A percentile compares a stretch with the other conserved stretches of the same genome.
Evolutionary conservation across 2,329 filamentous ascomycete genomes (phyloP).

Genomic region (Diaporthe sp.): DNA sequence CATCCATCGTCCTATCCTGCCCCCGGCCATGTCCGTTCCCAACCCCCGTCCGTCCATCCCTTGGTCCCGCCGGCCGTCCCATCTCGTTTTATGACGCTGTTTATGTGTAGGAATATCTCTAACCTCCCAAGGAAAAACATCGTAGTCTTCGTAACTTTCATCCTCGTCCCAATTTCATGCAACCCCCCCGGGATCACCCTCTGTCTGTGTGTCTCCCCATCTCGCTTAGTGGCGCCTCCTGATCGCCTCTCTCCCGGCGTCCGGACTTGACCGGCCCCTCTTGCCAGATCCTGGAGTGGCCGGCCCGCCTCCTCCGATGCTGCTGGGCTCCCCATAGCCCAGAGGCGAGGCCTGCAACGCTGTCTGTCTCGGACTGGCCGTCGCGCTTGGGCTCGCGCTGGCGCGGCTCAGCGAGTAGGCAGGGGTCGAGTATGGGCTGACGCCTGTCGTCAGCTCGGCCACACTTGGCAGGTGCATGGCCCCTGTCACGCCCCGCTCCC

Average conservation of each 20-base stretch:
- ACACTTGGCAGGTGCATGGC: constrained; percentile 69
- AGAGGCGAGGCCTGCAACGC: constrained; percentile 47
- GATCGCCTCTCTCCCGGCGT: constrained; percentile 61
- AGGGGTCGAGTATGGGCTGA: constrained; percentile 72
- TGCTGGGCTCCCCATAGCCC: constrained; percentile 44
- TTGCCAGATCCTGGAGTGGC: constrained; percentile 54
- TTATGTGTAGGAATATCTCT: constrained; percentile 34
- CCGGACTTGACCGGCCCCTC: constrained; percentile 64
- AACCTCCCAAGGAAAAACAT: constrained; percentile 25
- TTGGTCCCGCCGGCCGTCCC: constrained; percentile 21
- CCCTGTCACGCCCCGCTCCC: constrained; percentile 53
- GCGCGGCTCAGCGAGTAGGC: constrained; percentile 63
- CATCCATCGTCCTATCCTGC: constrained; percentile 18
- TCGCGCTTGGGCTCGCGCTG: constrained; percentile 55
- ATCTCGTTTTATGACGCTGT: constrained; percentile 32
- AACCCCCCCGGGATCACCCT: constrained; percentile 45
- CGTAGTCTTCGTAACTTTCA: constrained; percentile 36
- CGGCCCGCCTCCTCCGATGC: constrained; percentile 44
- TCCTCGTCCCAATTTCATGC: constrained; percentile 43
- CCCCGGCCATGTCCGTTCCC: constrained; percentile 22
- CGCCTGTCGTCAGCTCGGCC: constrained; percentile 74
- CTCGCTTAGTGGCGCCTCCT: constrained; percentile 55
- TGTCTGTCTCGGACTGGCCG: constrained; percentile 58
- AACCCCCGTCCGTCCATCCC: not conserved
- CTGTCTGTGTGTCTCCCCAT: constrained; percentile 8